Evolutionary conservation across 2,329 filamentous ascomycete species (phyloP).

Genomic region (Neobulgaria alba): DNA sequence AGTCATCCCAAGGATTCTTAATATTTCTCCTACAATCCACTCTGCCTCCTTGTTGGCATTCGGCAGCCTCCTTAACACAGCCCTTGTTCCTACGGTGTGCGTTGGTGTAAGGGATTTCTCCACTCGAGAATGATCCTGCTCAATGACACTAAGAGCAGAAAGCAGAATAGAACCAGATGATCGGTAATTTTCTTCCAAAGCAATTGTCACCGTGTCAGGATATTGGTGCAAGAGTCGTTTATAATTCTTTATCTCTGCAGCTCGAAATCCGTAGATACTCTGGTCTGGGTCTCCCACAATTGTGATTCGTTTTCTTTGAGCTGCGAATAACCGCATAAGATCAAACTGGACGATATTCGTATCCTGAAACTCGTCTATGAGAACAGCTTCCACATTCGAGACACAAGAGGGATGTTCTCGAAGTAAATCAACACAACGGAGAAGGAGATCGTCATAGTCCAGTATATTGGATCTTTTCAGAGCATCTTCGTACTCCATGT

Average conservation of each 20-base stretch:
- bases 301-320: slow-evolving; percentile 66
- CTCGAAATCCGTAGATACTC: slow-evolving; percentile 94
- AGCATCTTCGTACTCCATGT: slow-evolving; percentile 68
- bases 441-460: slow-evolving; percentile 88
- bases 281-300: slow-evolving; percentile 96
- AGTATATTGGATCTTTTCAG: slow-evolving; percentile 71
- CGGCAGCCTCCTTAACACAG: slow-evolving; percentile 69
- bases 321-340: slow-evolving; percentile 80
- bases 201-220: slow-evolving; percentile 69
- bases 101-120: slow-evolving; percentile 73
- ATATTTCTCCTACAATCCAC: slow-evolving; percentile 84
- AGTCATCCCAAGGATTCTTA: slow-evolving; percentile 59
- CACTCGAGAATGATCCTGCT: slow-evolving; percentile 77
- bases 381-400: slow-evolving; percentile 77
- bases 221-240: slow-evolving; percentile 69
- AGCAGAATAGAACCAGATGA: slow-evolving; percentile 79
- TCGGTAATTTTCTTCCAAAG: slow-evolving; percentile 89
- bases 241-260: slow-evolving; percentile 85
- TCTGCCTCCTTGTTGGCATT: slow-evolving; percentile 65
- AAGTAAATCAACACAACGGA: slow-evolving; percentile 75
- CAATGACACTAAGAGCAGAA: slow-evolving; percentile 75
- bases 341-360: slow-evolving; percentile 94
- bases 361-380: slow-evolving; percentile 97
- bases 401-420: slow-evolving; percentile 68
- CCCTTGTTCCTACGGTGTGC: slow-evolving; percentile 69